Percentiles rank a stretch among this genome's conserved stretches.
Conservation (phyloP, 2,329 filamentous ascomycete species). For the Huntiella abstrusa region DNA sequence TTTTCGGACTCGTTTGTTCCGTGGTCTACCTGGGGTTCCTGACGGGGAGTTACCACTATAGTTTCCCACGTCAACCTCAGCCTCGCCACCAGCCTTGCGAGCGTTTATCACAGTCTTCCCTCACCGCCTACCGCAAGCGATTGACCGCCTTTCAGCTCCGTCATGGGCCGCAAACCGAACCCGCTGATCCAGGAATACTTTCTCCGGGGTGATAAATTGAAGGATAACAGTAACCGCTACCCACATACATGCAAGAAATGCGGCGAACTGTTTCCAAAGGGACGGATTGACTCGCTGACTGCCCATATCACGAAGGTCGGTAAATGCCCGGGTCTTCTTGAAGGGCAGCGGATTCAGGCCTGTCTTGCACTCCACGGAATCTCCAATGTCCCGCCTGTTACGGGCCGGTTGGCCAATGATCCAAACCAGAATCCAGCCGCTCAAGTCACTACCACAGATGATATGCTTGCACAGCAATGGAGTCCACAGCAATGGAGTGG, state of each 20-base stretch:
- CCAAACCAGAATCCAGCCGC: slow-evolving; percentile 6
- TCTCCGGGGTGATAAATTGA: slow-evolving; percentile 66
- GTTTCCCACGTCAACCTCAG: no score
- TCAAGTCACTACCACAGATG: slow-evolving; percentile 10
- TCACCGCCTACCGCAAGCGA: no score
- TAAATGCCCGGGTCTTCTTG: slow-evolving; percentile 62
- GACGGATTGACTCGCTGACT: slow-evolving; percentile 64
- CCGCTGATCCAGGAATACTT: slow-evolving; percentile 77
- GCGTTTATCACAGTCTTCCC: no score
- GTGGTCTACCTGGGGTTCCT: no score
- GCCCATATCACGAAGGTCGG: slow-evolving; percentile 54
- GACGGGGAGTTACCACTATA: no score
- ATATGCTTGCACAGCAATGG: slow-evolving; percentile 39
- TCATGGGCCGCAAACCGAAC: slow-evolving; percentile 71
- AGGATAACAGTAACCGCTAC: slow-evolving; percentile 81
- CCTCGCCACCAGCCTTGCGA: no score
- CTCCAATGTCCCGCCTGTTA: slow-evolving; percentile 21
- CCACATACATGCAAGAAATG: slow-evolving; percentile 79
- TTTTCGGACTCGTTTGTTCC: no score
- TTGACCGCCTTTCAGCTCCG: neutral
- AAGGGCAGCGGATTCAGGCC: slow-evolving; percentile 57
- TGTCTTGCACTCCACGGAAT: slow-evolving; percentile 55
- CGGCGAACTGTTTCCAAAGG: slow-evolving; percentile 78
- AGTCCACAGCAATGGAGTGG: slow-evolving; percentile 21
- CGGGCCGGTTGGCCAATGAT: slow-evolving; percentile 3